Base-by-base conservation (phyloP, 2,329 filamentous ascomycete species). In the Trichoderma sp. region DNA sequence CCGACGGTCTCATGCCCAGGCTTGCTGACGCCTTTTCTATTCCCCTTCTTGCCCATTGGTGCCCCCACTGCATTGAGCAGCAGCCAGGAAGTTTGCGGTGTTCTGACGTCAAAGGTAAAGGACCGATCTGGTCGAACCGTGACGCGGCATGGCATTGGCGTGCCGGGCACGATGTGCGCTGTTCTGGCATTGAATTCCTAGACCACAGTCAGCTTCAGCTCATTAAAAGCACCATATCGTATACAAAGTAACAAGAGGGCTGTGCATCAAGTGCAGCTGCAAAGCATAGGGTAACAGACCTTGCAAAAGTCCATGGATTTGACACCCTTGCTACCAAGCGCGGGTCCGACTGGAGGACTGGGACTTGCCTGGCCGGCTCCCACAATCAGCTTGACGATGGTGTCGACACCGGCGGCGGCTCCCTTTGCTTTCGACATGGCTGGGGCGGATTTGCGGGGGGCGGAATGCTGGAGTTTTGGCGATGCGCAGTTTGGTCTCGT, bases 271-370 rank as follows among this genome's bases (percentile, higher is more conserved):
- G 15, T 29, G 12, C 9, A 34, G 56, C n/a, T 50, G 29, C 34
- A 29, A 34, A 19, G 22, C 15, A 12, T 25, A 19, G n/a, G 50
- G 37, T 6, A 12, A 67, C 79, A 70, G 70, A 97, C 94, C 87
- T 98, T 98, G 89, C 95, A 98, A 80, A 98, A 99, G 82, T 99
- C 95, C 90, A 99, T 99, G 68, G 92, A 96, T 84, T 99, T 99
- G 70, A 99, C 92, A 84, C 95, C 95, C 84, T 97, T 98, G 79
- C 90, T 94, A 82, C 95, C 95, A 72, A 99, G 87, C 64, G 95
- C 95, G 68, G 95, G 95, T 84, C 95, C 95, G 75, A 99, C 94
- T 5, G 95, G 95, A 37, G 95, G 95, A 81, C 93, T 96, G 34
- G 95, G 95, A 75, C 90, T 94, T 69, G 95, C 95, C 80, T 97